These are phyloP conservation scores for Aspergillus carlsbadensis DNA, from an alignment of 495 filamentous ascomycete genomes.

Conservation along the genomic window DNA sequence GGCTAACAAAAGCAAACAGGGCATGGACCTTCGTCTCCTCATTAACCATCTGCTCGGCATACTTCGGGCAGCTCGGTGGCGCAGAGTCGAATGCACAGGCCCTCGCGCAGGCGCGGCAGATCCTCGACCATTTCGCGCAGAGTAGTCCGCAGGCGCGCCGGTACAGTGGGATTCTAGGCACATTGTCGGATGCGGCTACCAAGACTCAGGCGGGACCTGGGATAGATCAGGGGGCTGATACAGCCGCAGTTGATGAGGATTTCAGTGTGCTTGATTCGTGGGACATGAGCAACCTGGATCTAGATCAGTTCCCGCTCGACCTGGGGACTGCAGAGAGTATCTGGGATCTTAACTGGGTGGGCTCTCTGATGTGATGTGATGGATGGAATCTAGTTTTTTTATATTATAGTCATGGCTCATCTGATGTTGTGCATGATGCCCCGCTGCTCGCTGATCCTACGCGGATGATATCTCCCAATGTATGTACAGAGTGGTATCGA, in stretches of 20 bases:
- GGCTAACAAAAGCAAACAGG: not conserved
- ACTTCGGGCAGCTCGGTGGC: not conserved
- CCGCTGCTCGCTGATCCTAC: not conserved
- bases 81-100: not conserved
- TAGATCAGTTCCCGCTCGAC: not conserved
- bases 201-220: too few species aligned
- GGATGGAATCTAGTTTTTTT: not conserved
- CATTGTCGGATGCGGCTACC: too few species aligned
- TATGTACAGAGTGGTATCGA: conserved; percentile 8
- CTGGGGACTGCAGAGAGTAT: not conserved
- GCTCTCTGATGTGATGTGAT: not conserved
- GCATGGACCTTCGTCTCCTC: conserved; percentile 4
- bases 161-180: not conserved
- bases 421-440: too few species aligned
- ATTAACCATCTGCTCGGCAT: not conserved
- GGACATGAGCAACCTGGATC: too few species aligned
- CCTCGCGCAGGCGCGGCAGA: not conserved
- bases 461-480: not conserved
- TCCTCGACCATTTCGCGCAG: not conserved
- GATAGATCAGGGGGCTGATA: too few species aligned
- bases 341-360: not conserved
- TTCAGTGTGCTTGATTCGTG: too few species aligned
- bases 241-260: too few species aligned
- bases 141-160: not conserved
- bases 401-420: not conserved